These are phyloP conservation scores for Olyra latifolia DNA, from an alignment of 176 grass and related monocot genomes.

Conservation along the genomic window DNA sequence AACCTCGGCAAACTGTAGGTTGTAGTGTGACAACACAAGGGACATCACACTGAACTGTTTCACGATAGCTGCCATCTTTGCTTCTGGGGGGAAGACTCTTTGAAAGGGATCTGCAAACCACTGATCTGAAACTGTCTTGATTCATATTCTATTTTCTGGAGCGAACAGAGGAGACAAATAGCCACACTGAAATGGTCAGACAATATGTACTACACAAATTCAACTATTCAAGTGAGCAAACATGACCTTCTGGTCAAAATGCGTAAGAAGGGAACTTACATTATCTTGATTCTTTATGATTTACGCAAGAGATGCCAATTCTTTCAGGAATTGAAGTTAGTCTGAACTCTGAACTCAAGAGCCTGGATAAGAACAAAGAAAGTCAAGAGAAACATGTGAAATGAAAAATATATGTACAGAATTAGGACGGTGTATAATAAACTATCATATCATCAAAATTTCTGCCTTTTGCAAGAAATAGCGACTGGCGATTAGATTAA, in stretches of 20 bases:
- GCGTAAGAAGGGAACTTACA: constrained; percentile 32
- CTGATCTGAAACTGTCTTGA: constrained; percentile 83
- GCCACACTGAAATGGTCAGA: constrained; percentile 39
- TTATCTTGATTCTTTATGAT: neutral
- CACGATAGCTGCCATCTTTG: constrained; percentile 36
- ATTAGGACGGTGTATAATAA: neutral
- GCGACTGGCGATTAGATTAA: constrained; percentile 26
- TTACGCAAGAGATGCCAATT: neutral
- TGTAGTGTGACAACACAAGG: constrained; percentile 52
- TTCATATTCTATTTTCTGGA: constrained; percentile 57
- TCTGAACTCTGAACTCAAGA: constrained; percentile 7
- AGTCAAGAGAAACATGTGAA: neutral
- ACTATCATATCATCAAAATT: constrained; percentile 2
- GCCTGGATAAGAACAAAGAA: constrained; percentile 1
- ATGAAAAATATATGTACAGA: neutral
- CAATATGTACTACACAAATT: constrained; percentile 9
- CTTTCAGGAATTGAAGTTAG: neutral
- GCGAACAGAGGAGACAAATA: neutral
- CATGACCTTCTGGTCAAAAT: neutral
- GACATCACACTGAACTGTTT: constrained; percentile 15
- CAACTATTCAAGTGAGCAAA: constrained; percentile 20
- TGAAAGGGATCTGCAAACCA: constrained; percentile 84
- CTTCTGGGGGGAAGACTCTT: constrained; percentile 48
- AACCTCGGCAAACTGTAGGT: constrained; percentile 34
- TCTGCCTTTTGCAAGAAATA: constrained; percentile 31